Evolutionary conservation across 1,139 yeast species (phyloP).

Genomic region (Insectozyma bohioensis): DNA sequence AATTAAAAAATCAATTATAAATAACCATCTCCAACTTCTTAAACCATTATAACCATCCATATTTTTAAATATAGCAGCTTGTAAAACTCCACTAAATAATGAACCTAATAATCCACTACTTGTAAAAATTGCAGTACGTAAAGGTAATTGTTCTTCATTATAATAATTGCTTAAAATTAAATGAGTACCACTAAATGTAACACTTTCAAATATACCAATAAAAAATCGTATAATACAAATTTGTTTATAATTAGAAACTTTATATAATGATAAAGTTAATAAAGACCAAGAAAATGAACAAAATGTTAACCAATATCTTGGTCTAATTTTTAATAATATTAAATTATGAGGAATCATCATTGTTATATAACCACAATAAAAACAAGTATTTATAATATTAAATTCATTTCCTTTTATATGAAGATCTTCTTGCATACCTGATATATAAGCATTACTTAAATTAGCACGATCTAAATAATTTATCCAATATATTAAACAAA

Average conservation of each 20-base stretch:
- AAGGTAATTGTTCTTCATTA: constrained; percentile 1
- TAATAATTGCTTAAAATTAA: constrained; percentile 26
- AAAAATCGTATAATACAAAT: constrained; percentile 54
- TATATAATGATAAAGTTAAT: constrained; percentile 50
- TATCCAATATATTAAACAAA: constrained; percentile 56
- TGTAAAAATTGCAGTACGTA: constrained; percentile 48
- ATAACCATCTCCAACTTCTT: constrained; percentile 70
- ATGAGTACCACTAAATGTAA: constrained; percentile 55
- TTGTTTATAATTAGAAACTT: constrained; percentile 41
- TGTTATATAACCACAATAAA: constrained; percentile 59
- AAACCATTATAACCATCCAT: constrained; percentile 41
- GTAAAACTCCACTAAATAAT: constrained; percentile 77
- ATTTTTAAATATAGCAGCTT: constrained; percentile 39
- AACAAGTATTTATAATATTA: constrained; percentile 53
- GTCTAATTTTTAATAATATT: constrained; percentile 49
- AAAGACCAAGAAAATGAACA: constrained; percentile 58
- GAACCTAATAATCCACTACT: constrained; percentile 70
- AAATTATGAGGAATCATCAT: constrained; percentile 59
- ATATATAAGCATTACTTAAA: constrained; percentile 57
- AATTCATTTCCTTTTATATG: constrained; percentile 48
- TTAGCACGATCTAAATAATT: constrained; percentile 48
- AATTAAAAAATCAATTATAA: constrained; percentile 69
- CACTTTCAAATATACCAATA: constrained; percentile 55
- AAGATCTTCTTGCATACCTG: constrained; percentile 58
- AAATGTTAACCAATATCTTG: constrained; percentile 54